Percentiles rank a stretch among this genome's conserved stretches.
Conservation (phyloP, 768 basidiomycete genomes). For the Phlegmacium glaucopus region DNA sequence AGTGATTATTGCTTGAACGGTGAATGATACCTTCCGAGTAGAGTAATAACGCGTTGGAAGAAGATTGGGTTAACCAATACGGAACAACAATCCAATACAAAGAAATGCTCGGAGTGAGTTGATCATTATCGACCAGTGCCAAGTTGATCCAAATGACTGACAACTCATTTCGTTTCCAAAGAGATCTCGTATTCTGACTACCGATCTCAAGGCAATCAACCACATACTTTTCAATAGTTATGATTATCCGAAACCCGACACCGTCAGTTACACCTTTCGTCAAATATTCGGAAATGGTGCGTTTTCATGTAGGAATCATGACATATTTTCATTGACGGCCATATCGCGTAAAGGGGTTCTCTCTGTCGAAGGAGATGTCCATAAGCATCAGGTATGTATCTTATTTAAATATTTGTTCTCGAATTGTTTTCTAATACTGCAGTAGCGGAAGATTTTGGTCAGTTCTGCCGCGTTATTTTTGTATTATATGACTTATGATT, state of each 20-base stretch:
- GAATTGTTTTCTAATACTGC: no score
- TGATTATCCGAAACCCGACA: conserved; percentile 52
- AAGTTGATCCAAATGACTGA: no score
- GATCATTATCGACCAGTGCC: not conserved
- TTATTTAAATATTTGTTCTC: no score
- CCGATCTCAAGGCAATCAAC: conserved; percentile 57
- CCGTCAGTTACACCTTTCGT: conserved; percentile 30
- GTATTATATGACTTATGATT: not conserved
- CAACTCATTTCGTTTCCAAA: conserved; percentile 3
- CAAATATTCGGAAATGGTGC: conserved; percentile 40
- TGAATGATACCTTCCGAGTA: no score
- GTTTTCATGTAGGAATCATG: not conserved
- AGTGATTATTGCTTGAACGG: no score
- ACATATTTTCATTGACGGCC: not conserved
- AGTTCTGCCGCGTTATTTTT: no score
- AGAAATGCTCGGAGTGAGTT: conserved; percentile 38
- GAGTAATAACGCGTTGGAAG: no score
- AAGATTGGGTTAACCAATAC: no score
- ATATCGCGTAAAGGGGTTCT: conserved; percentile 38
- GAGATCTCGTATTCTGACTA: conserved; percentile 44
- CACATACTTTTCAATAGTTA: conserved; percentile 56
- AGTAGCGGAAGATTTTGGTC: no score
- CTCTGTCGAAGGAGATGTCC: conserved; percentile 40
- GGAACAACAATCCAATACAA: conserved; percentile 41
- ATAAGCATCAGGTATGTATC: conserved; percentile 45